These are phyloP conservation scores for Withania somnifera DNA, from an alignment of 305 asterid species.

Conservation along the genomic window DNA sequence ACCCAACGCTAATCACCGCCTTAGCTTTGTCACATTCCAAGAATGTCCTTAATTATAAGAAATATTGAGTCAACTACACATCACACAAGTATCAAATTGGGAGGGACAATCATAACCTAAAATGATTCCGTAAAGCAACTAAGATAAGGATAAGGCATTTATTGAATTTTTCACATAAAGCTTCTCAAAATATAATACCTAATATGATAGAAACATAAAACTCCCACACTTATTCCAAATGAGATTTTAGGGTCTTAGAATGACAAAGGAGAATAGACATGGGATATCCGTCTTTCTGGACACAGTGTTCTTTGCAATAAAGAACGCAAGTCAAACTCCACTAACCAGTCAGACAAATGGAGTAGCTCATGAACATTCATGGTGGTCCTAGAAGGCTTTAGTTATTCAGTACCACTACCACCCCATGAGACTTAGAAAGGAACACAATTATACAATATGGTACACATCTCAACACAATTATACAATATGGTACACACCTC, in stretches of 20 bases:
- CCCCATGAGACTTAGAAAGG: background rate
- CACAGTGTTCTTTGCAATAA: background rate
- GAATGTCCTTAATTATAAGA: slow-evolving; percentile 46
- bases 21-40: slow-evolving; percentile 61
- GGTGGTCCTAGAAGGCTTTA: background rate
- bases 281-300: background rate
- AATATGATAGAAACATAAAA: background rate
- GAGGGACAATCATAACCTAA: background rate
- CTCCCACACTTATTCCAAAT: background rate
- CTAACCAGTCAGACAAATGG: background rate
- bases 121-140: background rate
- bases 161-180: background rate
- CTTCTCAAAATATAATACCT: background rate
- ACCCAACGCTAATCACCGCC: slow-evolving; percentile 79
- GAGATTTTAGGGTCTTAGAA: background rate
- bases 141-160: background rate
- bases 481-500: slow-evolving; percentile 34
- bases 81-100: background rate
- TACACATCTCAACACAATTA: slow-evolving; percentile 53
- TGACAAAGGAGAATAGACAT: background rate
- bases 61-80: slow-evolving; percentile 8
- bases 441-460: background rate
- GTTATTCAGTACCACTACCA: background rate
- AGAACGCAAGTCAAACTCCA: background rate
- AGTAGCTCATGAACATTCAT: background rate